Conservation (phyloP, 371 early-diverging fungal genomes). For the Syncephalastrum sp. region DNA sequence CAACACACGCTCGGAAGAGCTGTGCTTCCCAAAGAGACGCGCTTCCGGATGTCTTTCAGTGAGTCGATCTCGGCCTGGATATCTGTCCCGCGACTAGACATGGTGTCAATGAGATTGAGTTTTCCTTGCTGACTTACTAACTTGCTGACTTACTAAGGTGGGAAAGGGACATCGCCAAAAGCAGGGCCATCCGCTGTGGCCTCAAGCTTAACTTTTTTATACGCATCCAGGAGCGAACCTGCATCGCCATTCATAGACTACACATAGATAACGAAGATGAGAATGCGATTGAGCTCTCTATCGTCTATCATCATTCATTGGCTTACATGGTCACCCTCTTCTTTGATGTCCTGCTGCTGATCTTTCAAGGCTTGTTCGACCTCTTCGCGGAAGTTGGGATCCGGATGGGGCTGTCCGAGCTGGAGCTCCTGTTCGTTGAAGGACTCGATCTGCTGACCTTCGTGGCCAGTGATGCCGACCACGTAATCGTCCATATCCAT, state of each 20-base stretch:
- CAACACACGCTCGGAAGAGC: constrained; percentile 94
- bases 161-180: constrained; percentile 56
- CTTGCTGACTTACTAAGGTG: constrained; percentile 63
- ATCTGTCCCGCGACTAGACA: constrained; percentile 62
- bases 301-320: background rate
- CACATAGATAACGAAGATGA: background rate
- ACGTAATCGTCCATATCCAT: constrained; percentile 53
- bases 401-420: constrained; percentile 34
- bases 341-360: constrained; percentile 15
- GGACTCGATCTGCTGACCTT: constrained; percentile 73
- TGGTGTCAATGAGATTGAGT: background rate
- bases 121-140: too few relatives aligned
- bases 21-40: constrained; percentile 70
- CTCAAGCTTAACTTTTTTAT: constrained; percentile 38
- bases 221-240: constrained; percentile 40
- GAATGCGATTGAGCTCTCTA: background rate
- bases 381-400: constrained; percentile 40
- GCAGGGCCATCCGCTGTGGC: constrained; percentile 38
- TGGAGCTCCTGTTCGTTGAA: constrained; percentile 69
- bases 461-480: constrained; percentile 81
- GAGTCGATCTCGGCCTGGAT: constrained; percentile 73
- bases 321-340: constrained; percentile 13
- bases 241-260: constrained; percentile 19
- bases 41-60: constrained; percentile 84
- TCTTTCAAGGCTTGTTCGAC: constrained; percentile 41